Conservation (phyloP, 2,329 filamentous ascomycete genomes). For the Alternaria hordeiaustralica region DNA sequence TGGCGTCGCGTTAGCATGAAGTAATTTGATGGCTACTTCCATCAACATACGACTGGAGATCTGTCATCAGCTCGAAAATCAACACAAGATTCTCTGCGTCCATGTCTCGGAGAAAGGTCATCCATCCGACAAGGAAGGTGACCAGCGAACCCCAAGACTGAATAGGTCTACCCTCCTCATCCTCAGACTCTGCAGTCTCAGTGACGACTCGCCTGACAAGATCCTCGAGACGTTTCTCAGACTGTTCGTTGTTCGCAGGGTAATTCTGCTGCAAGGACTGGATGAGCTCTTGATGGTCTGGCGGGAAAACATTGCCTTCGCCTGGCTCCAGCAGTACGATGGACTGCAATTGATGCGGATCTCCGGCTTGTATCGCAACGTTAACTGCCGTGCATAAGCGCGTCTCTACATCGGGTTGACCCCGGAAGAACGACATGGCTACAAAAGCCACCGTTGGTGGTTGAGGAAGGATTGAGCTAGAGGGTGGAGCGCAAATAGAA, state of each 20-base stretch:
- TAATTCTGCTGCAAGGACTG: slow-evolving; percentile 32
- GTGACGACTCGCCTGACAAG: slow-evolving; percentile 49
- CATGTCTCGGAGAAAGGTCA: slow-evolving; percentile 81
- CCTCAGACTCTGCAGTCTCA: slow-evolving; percentile 57
- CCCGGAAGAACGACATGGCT: slow-evolving; percentile 32
- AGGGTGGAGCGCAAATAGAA: slow-evolving; percentile 12
- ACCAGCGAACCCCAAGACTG: slow-evolving; percentile 79
- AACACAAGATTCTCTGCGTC: slow-evolving; percentile 76
- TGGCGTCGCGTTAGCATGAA: slow-evolving; percentile 14
- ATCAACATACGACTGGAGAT: slow-evolving; percentile 72
- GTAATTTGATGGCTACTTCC: neutral
- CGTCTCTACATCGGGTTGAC: slow-evolving; percentile 31
- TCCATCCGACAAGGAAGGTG: slow-evolving; percentile 80
- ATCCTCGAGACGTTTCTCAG: slow-evolving; percentile 32
- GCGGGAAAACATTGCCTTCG: slow-evolving; percentile 22
- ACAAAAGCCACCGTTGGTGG: slow-evolving; percentile 10
- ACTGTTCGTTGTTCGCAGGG: slow-evolving; percentile 21
- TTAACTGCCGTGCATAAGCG: slow-evolving; percentile 39
- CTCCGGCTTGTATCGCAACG: slow-evolving; percentile 29
- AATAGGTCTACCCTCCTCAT: slow-evolving; percentile 60
- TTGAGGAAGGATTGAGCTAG: slow-evolving; percentile 14
- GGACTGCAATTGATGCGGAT: slow-evolving; percentile 30
- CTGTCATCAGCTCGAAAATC: slow-evolving; percentile 76
- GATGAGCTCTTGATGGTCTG: slow-evolving; percentile 39
- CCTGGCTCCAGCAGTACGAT: slow-evolving; percentile 41